Conservation (phyloP, 495 filamentous ascomycete species). For the Aspergillus mulundensis region DNA sequence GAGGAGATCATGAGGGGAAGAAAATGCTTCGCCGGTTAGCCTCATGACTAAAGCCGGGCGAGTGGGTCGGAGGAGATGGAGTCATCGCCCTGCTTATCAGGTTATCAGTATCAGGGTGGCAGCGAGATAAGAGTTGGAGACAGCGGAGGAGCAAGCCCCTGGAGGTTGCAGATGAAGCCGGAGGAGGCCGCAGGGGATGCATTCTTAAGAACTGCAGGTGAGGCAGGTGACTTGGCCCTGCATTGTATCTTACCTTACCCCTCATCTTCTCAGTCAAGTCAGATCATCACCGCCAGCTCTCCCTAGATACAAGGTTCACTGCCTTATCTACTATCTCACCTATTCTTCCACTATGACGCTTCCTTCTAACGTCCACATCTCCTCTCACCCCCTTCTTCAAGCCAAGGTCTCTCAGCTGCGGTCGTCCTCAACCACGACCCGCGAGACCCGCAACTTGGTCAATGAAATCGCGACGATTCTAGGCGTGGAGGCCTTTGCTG, state of each 20-base stretch:
- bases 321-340: too few relatives aligned
- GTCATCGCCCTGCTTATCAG: conserved; percentile 7
- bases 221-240: conserved; percentile 13
- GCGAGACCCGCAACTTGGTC: conserved; percentile 75
- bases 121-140: conserved; percentile 6
- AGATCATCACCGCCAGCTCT: too few relatives aligned
- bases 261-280: conserved; percentile 3
- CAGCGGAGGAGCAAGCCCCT: background rate
- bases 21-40: conserved; percentile 4
- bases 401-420: conserved; percentile 89
- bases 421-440: conserved; percentile 60
- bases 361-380: conserved; percentile 63
- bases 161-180: background rate
- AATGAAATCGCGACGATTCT: conserved; percentile 83
- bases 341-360: conserved; percentile 25
- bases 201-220: conserved; percentile 8
- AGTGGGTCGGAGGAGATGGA: conserved; percentile 6
- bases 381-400: conserved; percentile 76
- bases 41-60: background rate
- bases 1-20: conserved; percentile 4
- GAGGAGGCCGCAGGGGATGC: background rate
- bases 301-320: too few relatives aligned
- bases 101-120: background rate
- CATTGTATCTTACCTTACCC: conserved; percentile 9
- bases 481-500: conserved; percentile 72